A percentile compares a stretch with the other conserved stretches of the same genome.
Evolutionary conservation across 2,329 filamentous ascomycete genomes (phyloP).

Genomic region (Ilyonectria robusta): DNA sequence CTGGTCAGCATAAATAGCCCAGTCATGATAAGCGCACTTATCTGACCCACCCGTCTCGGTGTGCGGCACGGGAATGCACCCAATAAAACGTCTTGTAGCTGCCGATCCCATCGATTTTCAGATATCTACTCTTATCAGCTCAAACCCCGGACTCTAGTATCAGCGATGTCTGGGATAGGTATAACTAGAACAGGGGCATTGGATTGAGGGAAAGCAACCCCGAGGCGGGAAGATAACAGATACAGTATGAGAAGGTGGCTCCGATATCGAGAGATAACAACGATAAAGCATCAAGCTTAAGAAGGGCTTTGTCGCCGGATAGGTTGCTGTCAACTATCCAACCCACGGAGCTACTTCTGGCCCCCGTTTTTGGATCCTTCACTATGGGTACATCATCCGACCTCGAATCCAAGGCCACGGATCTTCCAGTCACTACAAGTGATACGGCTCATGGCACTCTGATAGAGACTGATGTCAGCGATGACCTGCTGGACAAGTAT

Average conservation of each 20-base stretch:
- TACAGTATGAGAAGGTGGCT: neutral
- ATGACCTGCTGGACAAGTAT: slow-evolving; percentile 44
- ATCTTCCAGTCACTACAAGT: slow-evolving; percentile 40
- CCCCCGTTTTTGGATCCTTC: neutral
- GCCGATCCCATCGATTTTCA: neutral
- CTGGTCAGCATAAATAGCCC: neutral
- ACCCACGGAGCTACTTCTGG: neutral
- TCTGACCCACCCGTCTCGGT: neutral
- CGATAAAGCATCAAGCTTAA: neutral
- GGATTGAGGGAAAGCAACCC: neutral
- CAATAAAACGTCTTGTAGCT: neutral
- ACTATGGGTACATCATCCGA: slow-evolving; percentile 45
- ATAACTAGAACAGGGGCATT: neutral
- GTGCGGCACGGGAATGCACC: neutral
- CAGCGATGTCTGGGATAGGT: neutral
- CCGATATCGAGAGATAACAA: neutral
- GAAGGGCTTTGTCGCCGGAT: neutral
- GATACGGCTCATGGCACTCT: slow-evolving; percentile 46
- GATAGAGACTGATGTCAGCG: slow-evolving; percentile 41
- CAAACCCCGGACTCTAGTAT: neutral
- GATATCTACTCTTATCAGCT: neutral
- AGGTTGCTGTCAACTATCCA: neutral
- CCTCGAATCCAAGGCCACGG: slow-evolving; percentile 42
- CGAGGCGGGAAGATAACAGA: neutral
- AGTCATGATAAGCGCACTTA: neutral